Evolutionary conservation across 2,329 filamentous ascomycete species (phyloP), one percentile per base, ranked within the genome.

Genomic region (Metarhizium anisopliae): DNA sequence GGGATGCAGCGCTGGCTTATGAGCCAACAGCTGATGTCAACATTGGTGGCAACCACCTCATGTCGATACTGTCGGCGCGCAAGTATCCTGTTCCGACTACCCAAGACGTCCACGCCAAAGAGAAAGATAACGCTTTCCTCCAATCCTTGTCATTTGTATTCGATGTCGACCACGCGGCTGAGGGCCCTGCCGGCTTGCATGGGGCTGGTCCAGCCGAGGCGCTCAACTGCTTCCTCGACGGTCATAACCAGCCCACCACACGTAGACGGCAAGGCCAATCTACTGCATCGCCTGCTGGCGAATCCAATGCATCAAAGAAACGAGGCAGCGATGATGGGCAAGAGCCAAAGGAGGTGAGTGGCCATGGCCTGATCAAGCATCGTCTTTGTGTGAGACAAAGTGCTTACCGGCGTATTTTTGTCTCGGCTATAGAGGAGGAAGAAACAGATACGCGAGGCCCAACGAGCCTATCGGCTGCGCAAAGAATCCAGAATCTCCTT

Each of bases 391-490:
- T 51, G 35, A 6, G 8, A 2, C 29, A 8, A 25, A 20, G 2
- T 35, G 5, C 2, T 16, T 51, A 18, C 11, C 47, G 20, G 25
- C 32, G 30, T 35, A 8, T 36, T 16, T 11, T 40, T 13, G 18
- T 7, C 32, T 11, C 3, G 20, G 30, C 16, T 8, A 49, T 20
- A 86, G 85, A 83, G 87, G 58, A 84, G 89, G 53, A 80, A 89
- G 55, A 90, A 87, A 6, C 89, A 94, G 67, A 91, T 94, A 59
- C 83, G 89, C 40, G 78, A 90, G 56, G 89, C 89, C 1, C 89
- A 93, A 67, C 77, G 89, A 60, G 88, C 88, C 0, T 93, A 94
- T 66, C 82, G 89, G 13, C 81, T 85, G 64, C 83, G 89, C 47
- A 93, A 93, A 70, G 89, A 93, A 66, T 84, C 79, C 25, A 86